A percentile compares a stretch with the other conserved stretches of the same genome.
phyloP scores from a whole-genome alignment of 202 grass and related monocot genomes.

The Carex arenaria region DNA sequence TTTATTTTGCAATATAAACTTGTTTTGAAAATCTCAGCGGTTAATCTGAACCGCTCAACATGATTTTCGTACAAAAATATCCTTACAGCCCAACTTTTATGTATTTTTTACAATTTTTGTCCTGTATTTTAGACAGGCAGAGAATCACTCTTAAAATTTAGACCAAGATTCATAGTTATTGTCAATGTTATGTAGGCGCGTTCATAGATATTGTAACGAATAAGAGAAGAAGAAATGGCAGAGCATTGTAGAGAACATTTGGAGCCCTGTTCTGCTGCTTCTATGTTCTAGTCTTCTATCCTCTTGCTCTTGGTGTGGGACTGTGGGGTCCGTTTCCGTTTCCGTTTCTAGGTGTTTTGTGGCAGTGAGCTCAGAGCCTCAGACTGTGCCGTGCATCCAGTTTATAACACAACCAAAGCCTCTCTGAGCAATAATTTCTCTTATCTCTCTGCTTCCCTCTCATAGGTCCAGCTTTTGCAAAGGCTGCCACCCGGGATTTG shows the following conservation, averaged over 20 bases:
- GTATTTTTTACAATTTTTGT: no score
- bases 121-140: no score
- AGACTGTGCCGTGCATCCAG: conserved; percentile 2
- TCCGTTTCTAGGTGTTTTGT: conserved; percentile 22
- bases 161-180: no score
- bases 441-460: background rate
- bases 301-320: background rate
- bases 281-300: no score
- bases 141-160: no score
- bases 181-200: no score
- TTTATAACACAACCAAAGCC: background rate
- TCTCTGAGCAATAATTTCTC: background rate
- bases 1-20: background rate
- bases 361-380: conserved; percentile 8
- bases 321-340: no score
- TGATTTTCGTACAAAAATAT: no score
- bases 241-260: background rate
- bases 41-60: no score
- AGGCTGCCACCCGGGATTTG: conserved; percentile 16
- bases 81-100: no score
- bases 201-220: background rate
- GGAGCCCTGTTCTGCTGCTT: background rate
- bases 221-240: background rate
- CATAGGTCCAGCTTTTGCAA: background rate
- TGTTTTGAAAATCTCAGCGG: no score